Conservation (phyloP, 1,139 yeast species). For the Suhomyces guaymorum region DNA sequence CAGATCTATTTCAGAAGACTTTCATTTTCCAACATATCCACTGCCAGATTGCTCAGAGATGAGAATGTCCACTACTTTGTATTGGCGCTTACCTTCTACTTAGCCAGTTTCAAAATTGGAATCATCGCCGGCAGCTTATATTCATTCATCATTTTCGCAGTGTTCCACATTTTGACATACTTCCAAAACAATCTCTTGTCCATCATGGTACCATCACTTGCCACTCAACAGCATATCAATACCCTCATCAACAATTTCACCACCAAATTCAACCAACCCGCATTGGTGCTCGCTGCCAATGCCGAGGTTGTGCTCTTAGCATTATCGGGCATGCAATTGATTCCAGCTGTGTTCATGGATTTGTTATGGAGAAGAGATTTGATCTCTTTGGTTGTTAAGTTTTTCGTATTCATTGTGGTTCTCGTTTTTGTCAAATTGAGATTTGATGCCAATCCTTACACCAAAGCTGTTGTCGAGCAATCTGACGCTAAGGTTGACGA, state of each 20-base stretch:
- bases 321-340: constrained; percentile 25
- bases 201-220: constrained; percentile 14
- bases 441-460: constrained; percentile 43
- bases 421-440: constrained; percentile 49
- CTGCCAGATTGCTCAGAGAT: constrained; percentile 32
- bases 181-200: constrained; percentile 32
- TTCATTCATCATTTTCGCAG: constrained; percentile 57
- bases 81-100: constrained; percentile 41
- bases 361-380: constrained; percentile 21
- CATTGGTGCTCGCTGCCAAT: constrained; percentile 48
- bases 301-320: constrained; percentile 41
- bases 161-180: constrained; percentile 57
- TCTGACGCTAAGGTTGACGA: constrained; percentile 39
- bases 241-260: constrained; percentile 35
- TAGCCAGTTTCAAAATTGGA: constrained; percentile 33
- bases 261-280: constrained; percentile 45
- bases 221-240: constrained; percentile 18
- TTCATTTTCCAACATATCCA: constrained; percentile 17
- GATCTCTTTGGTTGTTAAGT: constrained; percentile 17
- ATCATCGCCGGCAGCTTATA: constrained; percentile 43
- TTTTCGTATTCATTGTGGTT: constrained; percentile 29
- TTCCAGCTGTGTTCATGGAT: constrained; percentile 21
- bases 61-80: constrained; percentile 53
- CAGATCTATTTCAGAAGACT: constrained; percentile 42
- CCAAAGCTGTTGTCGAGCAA: constrained; percentile 39